Percentiles rank a stretch among this genome's conserved stretches.
Conservation (phyloP, 2,329 filamentous ascomycete species). For the Neofusicoccum sp. region DNA sequence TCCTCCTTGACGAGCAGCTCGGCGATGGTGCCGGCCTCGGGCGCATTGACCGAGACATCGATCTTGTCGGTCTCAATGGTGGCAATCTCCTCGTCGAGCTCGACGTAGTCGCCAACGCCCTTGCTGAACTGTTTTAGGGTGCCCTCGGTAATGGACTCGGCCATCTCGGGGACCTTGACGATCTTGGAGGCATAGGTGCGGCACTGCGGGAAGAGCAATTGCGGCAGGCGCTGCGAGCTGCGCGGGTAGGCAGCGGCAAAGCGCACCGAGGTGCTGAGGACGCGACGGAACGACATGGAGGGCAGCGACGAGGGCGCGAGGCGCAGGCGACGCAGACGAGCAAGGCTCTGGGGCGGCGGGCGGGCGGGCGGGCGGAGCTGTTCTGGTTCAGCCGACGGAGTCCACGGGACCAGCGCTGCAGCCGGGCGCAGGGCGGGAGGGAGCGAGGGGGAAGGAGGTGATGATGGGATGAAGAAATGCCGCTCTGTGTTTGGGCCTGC, state of each 20-base stretch:
- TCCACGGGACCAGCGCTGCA: constrained; percentile 2
- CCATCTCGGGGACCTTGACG: constrained; percentile 96
- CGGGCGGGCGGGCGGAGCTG: neutral
- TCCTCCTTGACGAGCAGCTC: constrained; percentile 90
- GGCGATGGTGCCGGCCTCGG: constrained; percentile 85
- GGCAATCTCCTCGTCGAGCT: constrained; percentile 95
- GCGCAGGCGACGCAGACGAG: neutral
- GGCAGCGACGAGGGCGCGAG: neutral
- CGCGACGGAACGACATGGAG: constrained; percentile 16
- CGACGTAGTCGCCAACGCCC: constrained; percentile 87
- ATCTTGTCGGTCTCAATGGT: constrained; percentile 99
- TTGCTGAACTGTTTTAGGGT: constrained; percentile 96
- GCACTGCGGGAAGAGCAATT: constrained; percentile 28
- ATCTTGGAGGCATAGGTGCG: constrained; percentile 64
- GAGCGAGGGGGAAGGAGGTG: constrained; percentile 15
- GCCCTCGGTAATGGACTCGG: constrained; percentile 96
- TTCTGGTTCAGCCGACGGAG: neutral
- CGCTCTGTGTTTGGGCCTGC: constrained; percentile 6
- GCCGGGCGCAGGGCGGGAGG: neutral
- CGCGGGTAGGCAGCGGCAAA: constrained; percentile 24
- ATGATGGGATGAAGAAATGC: constrained; percentile 16
- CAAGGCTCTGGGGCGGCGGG: neutral
- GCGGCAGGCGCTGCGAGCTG: constrained; percentile 31
- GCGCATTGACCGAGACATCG: constrained; percentile 93
- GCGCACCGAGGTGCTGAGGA: constrained; percentile 18